Base-by-base conservation (phyloP, 2,329 filamentous ascomycete species). In the Venturia pyrina region DNA sequence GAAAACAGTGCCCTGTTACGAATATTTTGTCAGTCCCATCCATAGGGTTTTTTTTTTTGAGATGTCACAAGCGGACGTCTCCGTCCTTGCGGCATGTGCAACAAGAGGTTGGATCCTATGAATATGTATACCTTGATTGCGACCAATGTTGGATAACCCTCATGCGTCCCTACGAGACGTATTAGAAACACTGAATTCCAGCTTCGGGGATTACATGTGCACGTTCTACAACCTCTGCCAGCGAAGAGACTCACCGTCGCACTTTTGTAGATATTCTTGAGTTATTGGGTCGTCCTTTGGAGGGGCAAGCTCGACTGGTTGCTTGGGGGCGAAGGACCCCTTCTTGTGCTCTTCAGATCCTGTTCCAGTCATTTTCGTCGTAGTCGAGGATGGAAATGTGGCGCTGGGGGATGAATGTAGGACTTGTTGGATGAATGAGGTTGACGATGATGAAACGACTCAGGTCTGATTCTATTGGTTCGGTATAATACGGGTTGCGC, bases 201-300 rank as follows among this genome's bases (percentile, higher is more conserved):
- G 11, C 8, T 34, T 50, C 48, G 62, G 43, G 48, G 43, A 40
- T 48, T 50, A 48, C 43, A 56, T 37, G 46, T 64, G 21, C 64
- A 46, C 40, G 41, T 53, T 28, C 40, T 59, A 37, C 56, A 15
- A 44, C 44, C n/a, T 65, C 19, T 11, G 7, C 7, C 37, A 40
- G 37, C 11, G 37, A 40, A 50, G n/a, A 28, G 37, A 76, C 86
- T 72, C 81, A 96, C 95, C 95, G 75, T 95, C 86, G 71, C 91
- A 91, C 75, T 89, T 88, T 48, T 88, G 82, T 68, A 99, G 83
- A 71, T 93, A 87, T 67, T 95, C 90, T 1, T 83, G 73, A n/a
- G 87, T 87, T 72, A 99, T 97, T 46, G 85, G 84, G 72, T 97
- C 93, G 74, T 91, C 84, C 79, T 96, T 98, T 17, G 95, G 95